Evolutionary conservation across 139 green algal genomes (phyloP), one percentile per base, ranked within the genome.

Genomic region (Chloropicon primus): DNA sequence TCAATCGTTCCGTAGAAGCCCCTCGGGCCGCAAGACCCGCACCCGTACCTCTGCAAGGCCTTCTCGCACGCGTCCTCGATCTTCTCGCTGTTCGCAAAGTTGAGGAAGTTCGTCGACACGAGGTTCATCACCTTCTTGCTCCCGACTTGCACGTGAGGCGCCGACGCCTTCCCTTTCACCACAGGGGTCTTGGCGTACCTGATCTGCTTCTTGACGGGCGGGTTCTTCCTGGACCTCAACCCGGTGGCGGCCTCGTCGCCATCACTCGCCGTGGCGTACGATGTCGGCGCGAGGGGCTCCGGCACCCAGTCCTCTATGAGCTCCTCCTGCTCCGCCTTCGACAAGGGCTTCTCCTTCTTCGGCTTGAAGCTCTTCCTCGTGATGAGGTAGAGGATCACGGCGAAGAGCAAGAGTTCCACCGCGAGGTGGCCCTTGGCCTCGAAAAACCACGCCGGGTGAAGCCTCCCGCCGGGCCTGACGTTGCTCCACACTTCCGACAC

Each of bases 1-100:
- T 97, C 93, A 54, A 99, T 94, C 24, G 96, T 99, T 24, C 96
- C 96, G 74, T 99, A 99, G 78, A 99, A 99, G n/a, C 95, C 96
- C 26, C 96, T 88, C 0, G 96, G 96, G 3, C 94, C 95, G 77
- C 96, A 99, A 0, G 91, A 92, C 21, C 96, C 96, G 3, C 97
- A 90, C 3, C 96, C 96, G 76, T 98, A 99, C 80, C 94, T 96
- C 28, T 89, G 76, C 22, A 98, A 87, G 0, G 92, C 90, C 5
- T 23, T 75, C 22, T 53, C 53, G 76, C 80, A 87, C 1, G 5
- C 72, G 5, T 41, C 25, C 53, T 53, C 1, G 26, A 91, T 85
- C 80, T 79, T 24, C 1, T 53, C 1, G 24, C 88, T 83, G 26
- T 85, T 86, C 17, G 88, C 82, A 1, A 98, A 73, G 22, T 87